A percentile compares a stretch with the other conserved stretches of the same genome.
These are phyloP conservation scores for Saccharum spontaneum DNA, from an alignment of 176 grass and related monocot species.

Conservation along the genomic window DNA sequence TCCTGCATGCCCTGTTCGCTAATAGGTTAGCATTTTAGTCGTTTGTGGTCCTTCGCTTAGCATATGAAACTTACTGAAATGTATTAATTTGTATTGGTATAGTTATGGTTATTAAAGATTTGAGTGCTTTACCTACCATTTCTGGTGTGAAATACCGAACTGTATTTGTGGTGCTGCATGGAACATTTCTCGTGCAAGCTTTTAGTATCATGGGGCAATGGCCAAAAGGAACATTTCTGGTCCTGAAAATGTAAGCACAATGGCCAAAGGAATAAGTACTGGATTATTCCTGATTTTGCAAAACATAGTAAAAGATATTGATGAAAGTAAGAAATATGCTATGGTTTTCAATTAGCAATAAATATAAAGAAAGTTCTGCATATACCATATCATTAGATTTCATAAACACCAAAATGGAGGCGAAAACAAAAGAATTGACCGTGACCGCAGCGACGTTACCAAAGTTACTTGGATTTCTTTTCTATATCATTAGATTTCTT, in stretches of 20 bases:
- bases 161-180: neutral
- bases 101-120: neutral
- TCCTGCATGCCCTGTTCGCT: neutral
- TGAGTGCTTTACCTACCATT: neutral
- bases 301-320: neutral
- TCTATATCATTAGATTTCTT: no score
- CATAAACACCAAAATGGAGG: slow-evolving; percentile 10
- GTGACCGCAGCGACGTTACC: no score
- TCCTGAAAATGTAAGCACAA: slow-evolving; percentile 61
- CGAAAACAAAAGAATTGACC: slow-evolving; percentile 6
- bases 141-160: neutral
- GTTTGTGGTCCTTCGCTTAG: neutral
- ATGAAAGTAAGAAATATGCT: neutral
- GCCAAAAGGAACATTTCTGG: no score
- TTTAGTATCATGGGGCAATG: no score
- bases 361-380: neutral
- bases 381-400: slow-evolving; percentile 15
- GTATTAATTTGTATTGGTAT: neutral
- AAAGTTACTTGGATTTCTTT: no score
- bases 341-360: neutral
- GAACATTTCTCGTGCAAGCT: neutral
- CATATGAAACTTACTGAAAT: neutral
- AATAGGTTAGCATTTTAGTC: neutral
- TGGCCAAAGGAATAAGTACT: slow-evolving; percentile 9
- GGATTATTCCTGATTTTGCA: neutral